Conservation (phyloP, 192 early-diverging fungal genomes). For the Coemansia sp. region DNA sequence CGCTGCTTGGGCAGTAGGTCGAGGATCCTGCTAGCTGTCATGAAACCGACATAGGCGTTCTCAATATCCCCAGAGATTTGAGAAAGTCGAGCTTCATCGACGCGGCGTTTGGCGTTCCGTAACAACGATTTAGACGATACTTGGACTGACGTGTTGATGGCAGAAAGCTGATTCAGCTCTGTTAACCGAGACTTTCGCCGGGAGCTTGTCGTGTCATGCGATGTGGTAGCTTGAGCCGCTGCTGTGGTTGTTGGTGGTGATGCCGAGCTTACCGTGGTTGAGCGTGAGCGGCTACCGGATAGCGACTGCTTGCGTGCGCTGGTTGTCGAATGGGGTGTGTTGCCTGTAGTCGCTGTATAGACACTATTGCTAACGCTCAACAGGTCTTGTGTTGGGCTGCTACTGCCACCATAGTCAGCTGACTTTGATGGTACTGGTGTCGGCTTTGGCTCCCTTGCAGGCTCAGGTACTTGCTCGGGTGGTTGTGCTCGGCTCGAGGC, state of each 20-base stretch:
- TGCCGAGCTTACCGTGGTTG: neutral
- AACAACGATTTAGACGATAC: constrained; percentile 33
- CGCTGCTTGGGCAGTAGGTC: constrained; percentile 46
- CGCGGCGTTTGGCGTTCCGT: constrained; percentile 26
- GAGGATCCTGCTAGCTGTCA: constrained; percentile 56
- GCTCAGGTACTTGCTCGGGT: neutral
- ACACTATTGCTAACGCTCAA: constrained; percentile 23
- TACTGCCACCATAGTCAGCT: constrained; percentile 9
- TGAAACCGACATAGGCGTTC: constrained; percentile 45
- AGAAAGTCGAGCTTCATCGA: constrained; percentile 31
- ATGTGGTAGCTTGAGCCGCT: neutral
- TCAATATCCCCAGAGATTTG: constrained; percentile 26
- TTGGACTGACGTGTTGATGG: constrained; percentile 25
- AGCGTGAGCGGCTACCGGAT: neutral
- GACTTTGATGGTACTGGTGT: neutral
- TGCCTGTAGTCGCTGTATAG: neutral
- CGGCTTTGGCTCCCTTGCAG: neutral
- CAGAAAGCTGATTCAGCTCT: constrained; percentile 29
- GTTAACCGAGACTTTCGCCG: constrained; percentile 28
- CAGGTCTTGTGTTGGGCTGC: constrained; percentile 13
- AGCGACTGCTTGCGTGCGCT: constrained; percentile 4
- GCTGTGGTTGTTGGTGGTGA: neutral
- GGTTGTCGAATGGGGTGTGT: neutral
- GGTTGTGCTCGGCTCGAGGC: constrained; percentile 8
- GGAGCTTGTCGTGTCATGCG: neutral